Base-by-base conservation (phyloP, 2,329 filamentous ascomycete genomes). In the Scedosporium aurantiacum region DNA sequence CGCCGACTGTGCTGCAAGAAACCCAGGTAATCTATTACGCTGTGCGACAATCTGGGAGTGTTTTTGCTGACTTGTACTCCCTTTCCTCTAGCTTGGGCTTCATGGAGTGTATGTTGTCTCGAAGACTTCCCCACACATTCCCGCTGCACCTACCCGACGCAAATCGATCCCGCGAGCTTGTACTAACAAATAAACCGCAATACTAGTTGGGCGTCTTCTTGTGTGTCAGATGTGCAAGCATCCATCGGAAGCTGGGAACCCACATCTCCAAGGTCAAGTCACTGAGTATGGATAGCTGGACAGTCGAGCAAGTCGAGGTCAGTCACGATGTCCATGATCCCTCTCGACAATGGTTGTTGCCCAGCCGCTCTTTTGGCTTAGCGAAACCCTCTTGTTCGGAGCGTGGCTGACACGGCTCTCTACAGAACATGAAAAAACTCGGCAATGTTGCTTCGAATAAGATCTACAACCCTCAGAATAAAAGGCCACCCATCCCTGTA, bases 181-280 rank as follows among this genome's bases (percentile, higher is more conserved):
- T 21, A 27, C 60, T 61, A 54, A 61, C 60, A 23, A n/a, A 40
- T 5, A 50, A 23, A 25, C 21, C 25, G 43, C 18, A 27, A 40
- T n/a, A 18, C 28, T 66, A 97, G 90, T 79, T 99, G 75, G 94
- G 94, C 63, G 85, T 97, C 66, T 99, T 99, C 73, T 80, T 99
- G 58, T 99, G 94, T 77, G 95, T 99, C 89, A 90, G 94, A 72
- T 99, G 94, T 79, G 94, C 92, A 60, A 84, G 91, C 61, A 83
- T 97, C 70, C 94, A 99, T 78, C 90, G 94, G 70, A 97, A 97
- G 76, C 80, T 99, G 70, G 94, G 94, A 64, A 97, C 94, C 47
- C 94, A 99, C 74, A 91, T 99, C 65, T 97, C 92, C 66, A 99
- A 99, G 74, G 91, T 99, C 78, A 99, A 99, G 76, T 97, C 92